Base-by-base conservation (phyloP, 2,329 filamentous ascomycete genomes). In the Verticillium albo-atrum region DNA sequence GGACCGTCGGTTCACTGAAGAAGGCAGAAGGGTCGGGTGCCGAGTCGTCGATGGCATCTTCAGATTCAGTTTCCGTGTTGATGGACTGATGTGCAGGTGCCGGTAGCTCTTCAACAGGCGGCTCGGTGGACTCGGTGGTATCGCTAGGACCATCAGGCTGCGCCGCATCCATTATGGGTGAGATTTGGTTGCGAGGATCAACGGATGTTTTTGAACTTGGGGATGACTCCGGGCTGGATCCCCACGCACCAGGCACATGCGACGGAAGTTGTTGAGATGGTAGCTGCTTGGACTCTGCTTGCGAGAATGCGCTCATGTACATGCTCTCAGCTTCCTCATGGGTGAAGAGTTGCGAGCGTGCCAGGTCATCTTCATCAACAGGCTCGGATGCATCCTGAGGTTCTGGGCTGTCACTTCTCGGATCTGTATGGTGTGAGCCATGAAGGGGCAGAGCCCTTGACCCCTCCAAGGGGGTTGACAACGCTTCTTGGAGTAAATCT, bases 291-390 rank as follows among this genome's bases (percentile, higher is more conserved):
- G 70, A 68, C 34, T 74, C 70, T 2, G 73, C 70, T 27, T 82
- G 74, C 2, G 86, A 88, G 56, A 89, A 83, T 1, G 86, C 86
- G 63, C 86, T 94, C 87, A 92, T 88, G 67, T 95, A 96, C 87
- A 96, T 90, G 71, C 91, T 95, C 68, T 91, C 87, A 0, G 90
- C 90, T 63, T 94, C 90, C 62, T 92, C 89, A 60, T 92, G 89
- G 35, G 85, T 91, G 68, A 90, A 94, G 1, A 92, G 68, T 47
- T 84, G 87, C 5, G 91, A 94, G 62, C 84, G 77, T 3, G 82
- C 73, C 23, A 90, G 75, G 61, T 88, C 84, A 34, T 85, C 79
- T 14, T 70, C 62, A 50, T 58, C 67, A 2, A 17, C 12, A 32
- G 20, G 53, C 34, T 62, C 55, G 30, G 35, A 6, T 23, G 62